These are phyloP conservation scores for Rubia tinctorum DNA, from an alignment of 305 asterid species.

Conservation along the genomic window DNA sequence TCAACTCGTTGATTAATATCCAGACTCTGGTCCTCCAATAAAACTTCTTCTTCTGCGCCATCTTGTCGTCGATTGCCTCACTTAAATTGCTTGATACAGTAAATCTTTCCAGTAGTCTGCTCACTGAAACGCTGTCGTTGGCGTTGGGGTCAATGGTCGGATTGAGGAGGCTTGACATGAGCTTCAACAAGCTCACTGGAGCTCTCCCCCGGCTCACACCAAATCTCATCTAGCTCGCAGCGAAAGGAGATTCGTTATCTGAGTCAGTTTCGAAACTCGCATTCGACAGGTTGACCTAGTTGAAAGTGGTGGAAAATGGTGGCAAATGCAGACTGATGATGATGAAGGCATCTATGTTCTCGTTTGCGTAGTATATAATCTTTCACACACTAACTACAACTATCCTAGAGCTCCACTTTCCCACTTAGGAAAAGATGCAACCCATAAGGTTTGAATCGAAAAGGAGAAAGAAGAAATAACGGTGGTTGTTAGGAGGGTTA, in stretches of 20 bases:
- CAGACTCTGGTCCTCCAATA: slow-evolving; percentile 54
- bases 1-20: slow-evolving; percentile 47
- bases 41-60: slow-evolving; percentile 67
- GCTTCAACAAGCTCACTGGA: slow-evolving; percentile 73
- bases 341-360: too few species aligned
- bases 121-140: slow-evolving; percentile 52
- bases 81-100: slow-evolving; percentile 43
- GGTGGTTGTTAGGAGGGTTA: too few species aligned
- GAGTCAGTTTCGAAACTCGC: slow-evolving; percentile 43
- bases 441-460: too few species aligned
- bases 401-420: too few species aligned
- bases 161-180: slow-evolving; percentile 61
- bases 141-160: slow-evolving; percentile 33
- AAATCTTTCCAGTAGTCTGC: slow-evolving; percentile 62
- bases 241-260: slow-evolving; percentile 61
- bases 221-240: slow-evolving; percentile 58
- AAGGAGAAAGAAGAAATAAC: too few species aligned
- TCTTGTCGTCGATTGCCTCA: slow-evolving; percentile 53
- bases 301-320: slow-evolving; percentile 75
- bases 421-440: too few species aligned
- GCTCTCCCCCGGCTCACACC: slow-evolving; percentile 70
- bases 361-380: too few species aligned
- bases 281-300: slow-evolving; percentile 41
- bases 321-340: too few species aligned
- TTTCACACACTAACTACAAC: too few species aligned